Conservation (phyloP, 768 basidiomycete genomes). For the Udeniomyces megalosporus region DNA sequence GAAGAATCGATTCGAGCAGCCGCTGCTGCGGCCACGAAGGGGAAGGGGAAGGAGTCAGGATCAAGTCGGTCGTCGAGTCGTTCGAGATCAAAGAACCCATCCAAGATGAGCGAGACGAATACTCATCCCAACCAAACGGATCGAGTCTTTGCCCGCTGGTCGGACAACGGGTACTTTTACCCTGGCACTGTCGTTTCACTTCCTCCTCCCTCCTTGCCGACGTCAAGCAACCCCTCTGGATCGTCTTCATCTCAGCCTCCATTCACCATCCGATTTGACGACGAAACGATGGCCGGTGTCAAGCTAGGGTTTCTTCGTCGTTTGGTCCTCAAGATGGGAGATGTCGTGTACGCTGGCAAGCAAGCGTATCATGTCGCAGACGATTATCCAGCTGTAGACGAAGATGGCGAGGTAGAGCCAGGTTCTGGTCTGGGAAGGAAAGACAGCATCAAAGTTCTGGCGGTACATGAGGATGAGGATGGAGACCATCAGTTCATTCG, state of each 20-base stretch:
- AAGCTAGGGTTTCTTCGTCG: conserved; percentile 41
- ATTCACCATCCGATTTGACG: conserved; percentile 52
- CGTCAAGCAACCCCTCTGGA: too few species aligned
- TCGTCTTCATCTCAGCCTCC: conserved; percentile 16
- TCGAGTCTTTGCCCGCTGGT: conserved; percentile 45
- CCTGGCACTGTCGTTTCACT: conserved; percentile 17
- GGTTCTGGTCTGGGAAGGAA: too few species aligned
- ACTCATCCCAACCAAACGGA: conserved; percentile 6
- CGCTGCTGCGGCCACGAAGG: too few species aligned
- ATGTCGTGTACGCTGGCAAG: conserved; percentile 36
- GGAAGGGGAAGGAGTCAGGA: too few species aligned
- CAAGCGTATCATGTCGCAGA: conserved; percentile 2
- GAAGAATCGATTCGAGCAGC: too few species aligned
- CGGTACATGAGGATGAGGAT: conserved; percentile 21
- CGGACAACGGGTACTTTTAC: conserved; percentile 33
- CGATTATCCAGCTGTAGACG: conserved; percentile 28
- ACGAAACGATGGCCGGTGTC: conserved; percentile 38
- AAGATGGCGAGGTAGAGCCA: too few species aligned
- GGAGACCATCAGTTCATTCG: conserved; percentile 27
- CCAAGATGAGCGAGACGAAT: too few species aligned
- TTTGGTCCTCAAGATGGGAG: conserved; percentile 39
- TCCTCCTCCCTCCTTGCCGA: too few species aligned
- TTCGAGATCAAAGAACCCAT: too few species aligned
- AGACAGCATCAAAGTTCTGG: too few species aligned
- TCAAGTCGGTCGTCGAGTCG: too few species aligned